phyloP scores from a whole-genome alignment of 2,329 filamentous ascomycete genomes.

The Emmonsiellopsis sp. region DNA sequence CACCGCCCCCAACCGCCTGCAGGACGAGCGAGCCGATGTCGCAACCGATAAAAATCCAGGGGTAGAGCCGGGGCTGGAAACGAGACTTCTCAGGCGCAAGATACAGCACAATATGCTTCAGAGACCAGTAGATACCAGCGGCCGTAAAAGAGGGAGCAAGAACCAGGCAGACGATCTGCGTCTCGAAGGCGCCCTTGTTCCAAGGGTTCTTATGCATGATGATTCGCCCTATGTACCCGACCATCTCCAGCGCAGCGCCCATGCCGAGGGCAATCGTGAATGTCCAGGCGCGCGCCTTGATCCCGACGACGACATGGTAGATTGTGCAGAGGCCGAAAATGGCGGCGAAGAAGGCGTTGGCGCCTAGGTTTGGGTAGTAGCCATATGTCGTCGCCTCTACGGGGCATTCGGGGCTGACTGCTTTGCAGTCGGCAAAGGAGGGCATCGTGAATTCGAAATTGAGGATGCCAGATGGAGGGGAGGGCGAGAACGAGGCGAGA shows the following conservation, averaged over 20 bases:
- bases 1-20: conserved; percentile 49
- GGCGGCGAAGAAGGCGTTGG: conserved; percentile 43
- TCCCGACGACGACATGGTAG: conserved; percentile 40
- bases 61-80: conserved; percentile 42
- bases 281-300: conserved; percentile 38
- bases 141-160: conserved; percentile 48
- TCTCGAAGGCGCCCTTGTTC: conserved; percentile 38
- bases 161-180: conserved; percentile 47
- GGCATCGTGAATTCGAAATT: too few relatives aligned
- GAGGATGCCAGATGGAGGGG: too few relatives aligned
- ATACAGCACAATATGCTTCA: conserved; percentile 48
- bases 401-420: conserved; percentile 24
- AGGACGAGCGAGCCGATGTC: conserved; percentile 50
- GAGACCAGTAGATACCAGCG: conserved; percentile 46
- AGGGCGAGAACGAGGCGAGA: too few relatives aligned
- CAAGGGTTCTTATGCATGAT: conserved; percentile 46
- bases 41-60: conserved; percentile 51
- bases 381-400: conserved; percentile 42
- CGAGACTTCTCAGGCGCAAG: conserved; percentile 43
- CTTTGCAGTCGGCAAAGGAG: conserved; percentile 3
- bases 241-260: conserved; percentile 41
- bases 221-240: conserved; percentile 49
- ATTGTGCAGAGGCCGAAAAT: conserved; percentile 43
- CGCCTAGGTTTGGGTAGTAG: conserved; percentile 43
- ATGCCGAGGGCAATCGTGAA: conserved; percentile 40